Percentiles rank a stretch among this genome's conserved stretches.
Conservation (phyloP, 257 asterid genomes). For the Solanum virginianum region DNA sequence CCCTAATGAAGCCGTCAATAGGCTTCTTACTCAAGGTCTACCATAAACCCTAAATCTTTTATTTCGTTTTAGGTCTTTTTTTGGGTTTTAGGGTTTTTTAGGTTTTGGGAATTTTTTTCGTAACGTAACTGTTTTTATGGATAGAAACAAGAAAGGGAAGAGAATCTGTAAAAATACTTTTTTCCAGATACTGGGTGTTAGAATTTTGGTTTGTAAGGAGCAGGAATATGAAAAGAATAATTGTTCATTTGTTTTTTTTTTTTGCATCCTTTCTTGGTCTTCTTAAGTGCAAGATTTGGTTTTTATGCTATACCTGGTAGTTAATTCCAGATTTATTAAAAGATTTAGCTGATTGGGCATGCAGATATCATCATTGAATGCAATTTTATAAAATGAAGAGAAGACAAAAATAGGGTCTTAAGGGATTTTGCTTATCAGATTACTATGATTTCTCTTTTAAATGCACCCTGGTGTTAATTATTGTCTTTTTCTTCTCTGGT, state of each 20-base stretch:
- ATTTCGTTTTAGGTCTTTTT: neutral
- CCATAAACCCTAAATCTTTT: neutral
- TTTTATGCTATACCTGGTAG: neutral
- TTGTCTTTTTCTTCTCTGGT: neutral
- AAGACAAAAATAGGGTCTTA: neutral
- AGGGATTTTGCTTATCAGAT: neutral
- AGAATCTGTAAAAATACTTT: neutral
- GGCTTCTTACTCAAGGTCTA: constrained; percentile 78
- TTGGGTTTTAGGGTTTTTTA: neutral
- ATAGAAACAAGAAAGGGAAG: neutral
- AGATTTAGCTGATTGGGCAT: neutral
- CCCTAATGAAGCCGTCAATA: constrained; percentile 83
- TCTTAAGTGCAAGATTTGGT: neutral
- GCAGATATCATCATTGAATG: neutral
- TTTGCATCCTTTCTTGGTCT: neutral
- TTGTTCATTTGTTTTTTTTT: neutral
- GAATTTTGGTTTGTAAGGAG: neutral
- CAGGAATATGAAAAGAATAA: neutral
- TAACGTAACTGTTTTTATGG: neutral
- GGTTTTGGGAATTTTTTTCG: neutral
- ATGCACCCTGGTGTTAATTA: neutral
- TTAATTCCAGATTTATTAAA: neutral
- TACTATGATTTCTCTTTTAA: neutral
- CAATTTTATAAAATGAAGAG: neutral
- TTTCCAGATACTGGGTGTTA: neutral